Conservation (phyloP, 2,329 filamentous ascomycete species). For the Exutisphaerella laricina region DNA sequence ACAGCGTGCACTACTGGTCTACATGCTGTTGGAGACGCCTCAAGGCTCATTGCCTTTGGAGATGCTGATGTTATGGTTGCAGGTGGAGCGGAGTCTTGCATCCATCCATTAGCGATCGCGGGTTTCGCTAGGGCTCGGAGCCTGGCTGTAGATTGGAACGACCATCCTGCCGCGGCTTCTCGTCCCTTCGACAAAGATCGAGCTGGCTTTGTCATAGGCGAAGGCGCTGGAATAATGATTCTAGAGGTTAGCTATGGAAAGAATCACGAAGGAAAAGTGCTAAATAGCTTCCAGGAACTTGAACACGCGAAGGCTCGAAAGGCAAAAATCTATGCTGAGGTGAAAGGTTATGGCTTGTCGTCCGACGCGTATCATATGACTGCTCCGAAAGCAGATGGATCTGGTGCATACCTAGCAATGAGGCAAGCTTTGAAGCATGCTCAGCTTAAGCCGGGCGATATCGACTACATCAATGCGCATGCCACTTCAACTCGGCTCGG, state of each 20-base stretch:
- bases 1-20: conserved; percentile 96
- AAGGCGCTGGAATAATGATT: conserved; percentile 82
- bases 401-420: conserved; percentile 81
- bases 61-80: conserved; percentile 95
- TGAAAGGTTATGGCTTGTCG: conserved; percentile 83
- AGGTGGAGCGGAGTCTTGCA: conserved; percentile 91
- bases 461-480: conserved; percentile 95
- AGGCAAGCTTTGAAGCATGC: conserved; percentile 71
- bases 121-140: conserved; percentile 87
- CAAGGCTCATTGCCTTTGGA: conserved; percentile 83
- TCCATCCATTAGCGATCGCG: conserved; percentile 87
- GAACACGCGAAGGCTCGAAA: conserved; percentile 77
- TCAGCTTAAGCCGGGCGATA: conserved; percentile 57
- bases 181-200: conserved; percentile 79
- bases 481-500: conserved; percentile 83
- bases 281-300: too few relatives aligned
- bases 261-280: too few relatives aligned
- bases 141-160: conserved; percentile 74
- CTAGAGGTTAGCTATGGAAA: conserved; percentile 63
- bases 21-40: conserved; percentile 89
- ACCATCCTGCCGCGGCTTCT: conserved; percentile 63
- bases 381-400: conserved; percentile 74
- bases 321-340: conserved; percentile 79
- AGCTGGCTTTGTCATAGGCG: conserved; percentile 84
- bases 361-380: conserved; percentile 94